Evolutionary conservation across 2,329 filamentous ascomycete species (phyloP).

Genomic region (Venturiaceae sp.): DNA sequence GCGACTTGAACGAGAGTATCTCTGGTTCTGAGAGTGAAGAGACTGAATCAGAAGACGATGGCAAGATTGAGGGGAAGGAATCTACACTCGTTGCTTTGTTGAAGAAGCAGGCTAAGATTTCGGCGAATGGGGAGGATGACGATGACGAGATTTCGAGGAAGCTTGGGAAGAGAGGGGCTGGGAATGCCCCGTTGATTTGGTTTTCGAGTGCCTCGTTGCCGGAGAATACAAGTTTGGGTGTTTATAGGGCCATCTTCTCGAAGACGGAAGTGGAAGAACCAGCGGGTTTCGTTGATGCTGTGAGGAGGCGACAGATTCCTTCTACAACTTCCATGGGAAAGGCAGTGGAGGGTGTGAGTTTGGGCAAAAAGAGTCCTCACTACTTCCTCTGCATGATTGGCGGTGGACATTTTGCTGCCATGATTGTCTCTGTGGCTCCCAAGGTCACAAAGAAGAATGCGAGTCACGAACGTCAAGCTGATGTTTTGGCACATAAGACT

Average conservation of each 20-base stretch:
- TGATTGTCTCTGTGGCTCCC: constrained; percentile 83
- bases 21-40: constrained; percentile 75
- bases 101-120: constrained; percentile 72
- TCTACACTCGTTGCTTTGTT: constrained; percentile 66
- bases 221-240: constrained; percentile 67
- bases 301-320: constrained; percentile 68
- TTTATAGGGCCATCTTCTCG: constrained; percentile 77
- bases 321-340: constrained; percentile 32
- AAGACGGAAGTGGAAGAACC: constrained; percentile 58
- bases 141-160: constrained; percentile 38
- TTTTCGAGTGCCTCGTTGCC: constrained; percentile 69
- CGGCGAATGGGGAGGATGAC: constrained; percentile 32
- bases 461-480: constrained; percentile 71
- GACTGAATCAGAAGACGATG: constrained; percentile 62
- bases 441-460: constrained; percentile 60
- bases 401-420: constrained; percentile 92
- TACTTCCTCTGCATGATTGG: constrained; percentile 98
- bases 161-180: constrained; percentile 44
- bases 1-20: constrained; percentile 79
- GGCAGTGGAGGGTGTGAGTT: neutral
- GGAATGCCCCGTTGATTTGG: constrained; percentile 75
- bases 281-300: constrained; percentile 51
- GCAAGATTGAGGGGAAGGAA: constrained; percentile 44
- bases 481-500: constrained; percentile 88
- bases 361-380: constrained; percentile 57